phyloP scores from a whole-genome alignment of 2,329 filamentous ascomycete species.

The Hymenoscyphus repandus region DNA sequence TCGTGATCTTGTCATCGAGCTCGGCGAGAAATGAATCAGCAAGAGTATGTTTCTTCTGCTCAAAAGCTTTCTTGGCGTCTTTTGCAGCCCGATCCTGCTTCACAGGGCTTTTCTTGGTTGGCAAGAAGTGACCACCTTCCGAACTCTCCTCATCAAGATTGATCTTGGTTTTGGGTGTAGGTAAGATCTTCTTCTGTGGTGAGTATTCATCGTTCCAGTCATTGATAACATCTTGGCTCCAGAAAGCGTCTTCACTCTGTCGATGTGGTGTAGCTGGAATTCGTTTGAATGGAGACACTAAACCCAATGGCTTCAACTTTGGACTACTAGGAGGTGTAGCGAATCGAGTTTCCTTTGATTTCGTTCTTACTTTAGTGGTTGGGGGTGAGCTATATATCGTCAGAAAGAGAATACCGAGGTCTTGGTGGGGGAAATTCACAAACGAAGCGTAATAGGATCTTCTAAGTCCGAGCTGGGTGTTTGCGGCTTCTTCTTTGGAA shows the following conservation, averaged over 20 bases:
- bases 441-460: constrained; percentile 19
- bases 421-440: constrained; percentile 12
- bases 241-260: constrained; percentile 52
- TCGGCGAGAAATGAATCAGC: constrained; percentile 61
- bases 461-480: constrained; percentile 18
- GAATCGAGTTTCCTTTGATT: constrained; percentile 18
- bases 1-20: constrained; percentile 61
- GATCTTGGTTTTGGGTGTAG: constrained; percentile 27
- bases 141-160: not conserved
- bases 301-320: constrained; percentile 14
- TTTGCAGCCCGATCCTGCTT: constrained; percentile 34
- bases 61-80: constrained; percentile 55
- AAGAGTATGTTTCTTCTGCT: constrained; percentile 53
- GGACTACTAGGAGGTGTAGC: constrained; percentile 28
- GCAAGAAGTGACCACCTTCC: constrained; percentile 8
- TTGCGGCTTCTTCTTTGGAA: constrained; percentile 1
- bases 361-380: constrained; percentile 15
- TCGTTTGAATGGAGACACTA: constrained; percentile 30
- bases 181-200: constrained; percentile 39
- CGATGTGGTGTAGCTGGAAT: constrained; percentile 52
- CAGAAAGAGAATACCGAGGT: not conserved
- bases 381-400: constrained; percentile 22
- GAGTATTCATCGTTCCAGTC: constrained; percentile 61
- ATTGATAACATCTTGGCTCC: constrained; percentile 53
- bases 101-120: constrained; percentile 29